These are phyloP conservation scores for Trifolium subterraneum DNA, from an alignment of 306 rosid genomes.

Conservation along the genomic window DNA sequence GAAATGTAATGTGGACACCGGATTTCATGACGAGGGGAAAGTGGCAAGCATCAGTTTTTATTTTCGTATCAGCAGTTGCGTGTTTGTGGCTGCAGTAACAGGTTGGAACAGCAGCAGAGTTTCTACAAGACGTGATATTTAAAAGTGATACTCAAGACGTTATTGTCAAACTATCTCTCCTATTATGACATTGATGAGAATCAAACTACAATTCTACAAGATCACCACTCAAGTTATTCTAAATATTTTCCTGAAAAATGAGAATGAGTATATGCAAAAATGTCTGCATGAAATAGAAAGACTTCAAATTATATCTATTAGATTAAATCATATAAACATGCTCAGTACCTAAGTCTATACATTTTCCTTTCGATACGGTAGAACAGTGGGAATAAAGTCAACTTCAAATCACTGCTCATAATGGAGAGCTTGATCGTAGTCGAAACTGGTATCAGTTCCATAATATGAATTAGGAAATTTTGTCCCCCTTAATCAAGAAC, in stretches of 20 bases:
- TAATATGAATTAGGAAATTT: conserved; percentile 32
- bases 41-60: too few species aligned
- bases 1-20: too few species aligned
- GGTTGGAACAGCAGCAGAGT: too few species aligned
- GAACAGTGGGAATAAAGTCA: conserved; percentile 29
- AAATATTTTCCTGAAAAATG: background rate
- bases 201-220: background rate
- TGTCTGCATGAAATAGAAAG: background rate
- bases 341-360: conserved; percentile 41
- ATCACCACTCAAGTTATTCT: background rate
- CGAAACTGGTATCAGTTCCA: conserved; percentile 42
- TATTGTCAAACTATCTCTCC: too few species aligned
- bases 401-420: conserved; percentile 40
- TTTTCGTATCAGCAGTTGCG: too few species aligned
- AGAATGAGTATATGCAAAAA: background rate
- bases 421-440: conserved; percentile 30
- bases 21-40: too few species aligned
- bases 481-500: conserved; percentile 35
- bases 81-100: too few species aligned
- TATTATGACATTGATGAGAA: too few species aligned
- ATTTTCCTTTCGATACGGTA: conserved; percentile 33
- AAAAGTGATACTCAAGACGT: too few species aligned
- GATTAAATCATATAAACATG: conserved; percentile 38
- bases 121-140: too few species aligned
- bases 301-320: conserved; percentile 25